Base-by-base conservation (phyloP, 2,329 filamentous ascomycete genomes). In the Fusarium anguioides region DNA sequence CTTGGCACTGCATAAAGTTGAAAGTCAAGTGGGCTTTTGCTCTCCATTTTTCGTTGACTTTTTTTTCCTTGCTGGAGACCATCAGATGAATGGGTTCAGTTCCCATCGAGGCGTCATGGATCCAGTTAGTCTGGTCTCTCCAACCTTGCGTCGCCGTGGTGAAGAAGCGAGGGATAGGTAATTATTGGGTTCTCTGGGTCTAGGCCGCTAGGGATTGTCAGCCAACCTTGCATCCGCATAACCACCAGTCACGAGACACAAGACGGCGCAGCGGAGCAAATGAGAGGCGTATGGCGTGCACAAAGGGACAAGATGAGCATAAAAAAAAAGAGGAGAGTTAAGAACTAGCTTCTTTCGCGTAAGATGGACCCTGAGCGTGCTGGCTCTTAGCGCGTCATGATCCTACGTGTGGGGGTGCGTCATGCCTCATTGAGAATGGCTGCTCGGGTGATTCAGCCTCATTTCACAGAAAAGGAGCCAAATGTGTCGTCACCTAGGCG, bases 401-500 rank as follows among this genome's bases (percentile, higher is more conserved):
- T 39, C 57, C 59, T 52, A 49, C 57, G 47, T 60, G 63, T 67
- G 64, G 68, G 59, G 53, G 52, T 12, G 24, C 48, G 55, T 55
- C 50, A 73, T 59, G 48, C 67, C 60, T 33, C 55, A 61, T 57
- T 14, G 18, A 66, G 69, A 47, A 64, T 52, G 54, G 63, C 33
- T 27, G 17, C 17, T 63, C 48, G 59, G 46, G 59, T 50, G 52
- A 39, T 72, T 72, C 61, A 72, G 70, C 70, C 70, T 72, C 70
- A 68, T 70, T 65, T 66, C 60, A 57, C 42, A 27, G 10, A 37
- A 51, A 37, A 60, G 35, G 35, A 60, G 26, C 21, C 50, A 47
- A 58, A 39, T 41, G 64, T 71, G 68, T 68, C 65, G 65, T 70
- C 68, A 69, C 61, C 53, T 37, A n/a, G 26, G 24, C 45, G 56